Conservation (phyloP, 768 basidiomycete genomes). For the Psilocybe subaeruginosa region DNA sequence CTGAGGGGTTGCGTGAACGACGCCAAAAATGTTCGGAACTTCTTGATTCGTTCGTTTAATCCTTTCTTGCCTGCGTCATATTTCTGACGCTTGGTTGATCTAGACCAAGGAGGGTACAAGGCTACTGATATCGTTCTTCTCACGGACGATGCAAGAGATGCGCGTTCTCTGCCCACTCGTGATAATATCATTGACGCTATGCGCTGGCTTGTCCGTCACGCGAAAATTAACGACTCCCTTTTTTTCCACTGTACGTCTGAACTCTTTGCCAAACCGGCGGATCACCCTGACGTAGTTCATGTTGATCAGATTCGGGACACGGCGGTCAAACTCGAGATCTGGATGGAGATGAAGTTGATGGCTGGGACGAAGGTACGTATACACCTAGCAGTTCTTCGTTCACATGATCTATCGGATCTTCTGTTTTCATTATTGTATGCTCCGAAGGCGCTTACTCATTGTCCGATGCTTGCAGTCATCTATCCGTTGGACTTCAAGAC, state of each 20-base stretch:
- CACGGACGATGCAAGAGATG: conserved; percentile 58
- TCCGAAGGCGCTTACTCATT: background rate
- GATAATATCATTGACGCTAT: conserved; percentile 52
- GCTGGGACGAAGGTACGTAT: conserved; percentile 71
- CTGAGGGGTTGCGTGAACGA: conserved; percentile 85
- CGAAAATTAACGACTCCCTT: conserved; percentile 69
- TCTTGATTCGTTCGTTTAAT: conserved; percentile 53
- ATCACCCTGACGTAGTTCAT: background rate
- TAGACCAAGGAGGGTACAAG: conserved; percentile 51
- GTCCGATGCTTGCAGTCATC: conserved; percentile 53
- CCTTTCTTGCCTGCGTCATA: background rate
- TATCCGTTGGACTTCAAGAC: conserved; percentile 87
- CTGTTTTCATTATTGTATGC: background rate
- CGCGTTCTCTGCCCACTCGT: conserved; percentile 45
- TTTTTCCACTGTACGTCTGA: conserved; percentile 70
- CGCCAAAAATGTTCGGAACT: conserved; percentile 67
- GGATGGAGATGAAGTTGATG: conserved; percentile 80
- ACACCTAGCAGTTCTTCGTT: background rate
- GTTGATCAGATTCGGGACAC: conserved; percentile 78
- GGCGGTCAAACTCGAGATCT: conserved; percentile 88
- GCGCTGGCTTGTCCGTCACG: conserved; percentile 68
- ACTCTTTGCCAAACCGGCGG: background rate
- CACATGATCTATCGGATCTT: background rate
- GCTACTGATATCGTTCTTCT: conserved; percentile 68
- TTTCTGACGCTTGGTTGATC: background rate